Evolutionary conservation across 2,329 filamentous ascomycete species (phyloP).

Genomic region (Byssothecium circinans): DNA sequence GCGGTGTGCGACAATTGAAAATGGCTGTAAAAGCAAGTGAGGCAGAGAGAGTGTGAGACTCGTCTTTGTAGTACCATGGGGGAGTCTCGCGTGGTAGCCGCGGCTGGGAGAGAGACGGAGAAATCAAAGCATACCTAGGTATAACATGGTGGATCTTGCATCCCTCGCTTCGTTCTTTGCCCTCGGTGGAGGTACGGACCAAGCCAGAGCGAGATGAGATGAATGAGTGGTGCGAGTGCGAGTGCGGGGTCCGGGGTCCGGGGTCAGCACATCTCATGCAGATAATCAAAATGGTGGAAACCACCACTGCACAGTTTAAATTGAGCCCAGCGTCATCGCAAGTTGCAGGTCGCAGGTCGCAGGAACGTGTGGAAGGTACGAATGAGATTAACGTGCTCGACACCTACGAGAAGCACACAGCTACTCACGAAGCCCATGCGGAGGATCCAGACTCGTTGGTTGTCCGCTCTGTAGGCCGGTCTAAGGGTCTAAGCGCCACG

Average conservation of each 20-base stretch:
- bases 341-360: slow-evolving; percentile 13
- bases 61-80: not conserved
- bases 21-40: not conserved
- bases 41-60: not conserved
- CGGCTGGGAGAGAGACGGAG: slow-evolving; percentile 5
- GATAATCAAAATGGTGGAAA: slow-evolving; percentile 30
- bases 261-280: slow-evolving; percentile 37
- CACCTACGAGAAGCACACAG: slow-evolving; percentile 21
- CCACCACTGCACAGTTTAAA: slow-evolving; percentile 26
- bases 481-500: slow-evolving; percentile 1
- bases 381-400: not conserved
- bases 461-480: not conserved
- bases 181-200: slow-evolving; percentile 19
- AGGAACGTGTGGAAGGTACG: slow-evolving; percentile 13
- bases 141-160: slow-evolving; percentile 13
- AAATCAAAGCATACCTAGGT: slow-evolving; percentile 15
- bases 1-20: slow-evolving; percentile 30
- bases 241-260: slow-evolving; percentile 35
- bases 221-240: slow-evolving; percentile 26
- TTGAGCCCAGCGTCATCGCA: slow-evolving; percentile 28
- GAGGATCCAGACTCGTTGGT: not conserved
- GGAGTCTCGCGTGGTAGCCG: not conserved
- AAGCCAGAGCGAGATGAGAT: not conserved
- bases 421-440: not conserved
- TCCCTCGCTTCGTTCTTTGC: slow-evolving; percentile 14